A percentile compares a stretch with the other conserved stretches of the same genome.
Evolutionary conservation across 345 rosid species (phyloP).

Genomic region (Melaleuca alternifolia): DNA sequence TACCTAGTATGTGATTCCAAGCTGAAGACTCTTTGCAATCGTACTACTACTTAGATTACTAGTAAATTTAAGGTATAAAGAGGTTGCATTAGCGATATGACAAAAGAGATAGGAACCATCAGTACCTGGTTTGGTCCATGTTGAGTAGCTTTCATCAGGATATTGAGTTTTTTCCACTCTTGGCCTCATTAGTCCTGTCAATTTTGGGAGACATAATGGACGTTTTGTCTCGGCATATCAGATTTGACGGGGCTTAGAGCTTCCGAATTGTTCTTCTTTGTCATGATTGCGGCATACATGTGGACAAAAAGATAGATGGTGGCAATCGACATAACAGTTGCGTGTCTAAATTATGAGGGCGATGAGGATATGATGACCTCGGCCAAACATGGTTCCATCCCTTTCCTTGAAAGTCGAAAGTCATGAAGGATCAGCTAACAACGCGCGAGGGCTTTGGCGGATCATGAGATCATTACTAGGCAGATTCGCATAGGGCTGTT

Average conservation of each 20-base stretch:
- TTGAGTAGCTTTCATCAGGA: no score
- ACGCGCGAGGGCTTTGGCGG: background rate
- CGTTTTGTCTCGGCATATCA: accelerated
- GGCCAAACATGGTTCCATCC: accelerated
- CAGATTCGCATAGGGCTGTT: background rate
- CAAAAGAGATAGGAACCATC: no score
- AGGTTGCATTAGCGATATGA: no score
- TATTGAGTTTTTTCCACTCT: background rate
- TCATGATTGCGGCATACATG: background rate
- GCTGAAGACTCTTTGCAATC: no score
- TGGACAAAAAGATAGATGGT: background rate
- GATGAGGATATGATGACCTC: background rate
- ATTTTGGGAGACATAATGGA: no score
- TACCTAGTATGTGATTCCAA: no score
- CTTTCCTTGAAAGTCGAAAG: background rate
- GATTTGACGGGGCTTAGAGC: background rate
- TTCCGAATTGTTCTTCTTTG: background rate
- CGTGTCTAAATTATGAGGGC: background rate
- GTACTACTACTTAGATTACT: background rate
- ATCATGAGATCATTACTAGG: background rate
- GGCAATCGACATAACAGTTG: no score
- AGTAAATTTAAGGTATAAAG: background rate
- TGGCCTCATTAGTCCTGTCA: background rate
- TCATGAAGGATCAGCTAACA: background rate
- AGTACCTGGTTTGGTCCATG: background rate